Evolutionary conservation across 257 asterid species (phyloP).

Genomic region (Nicotiana tomentosiformis): DNA sequence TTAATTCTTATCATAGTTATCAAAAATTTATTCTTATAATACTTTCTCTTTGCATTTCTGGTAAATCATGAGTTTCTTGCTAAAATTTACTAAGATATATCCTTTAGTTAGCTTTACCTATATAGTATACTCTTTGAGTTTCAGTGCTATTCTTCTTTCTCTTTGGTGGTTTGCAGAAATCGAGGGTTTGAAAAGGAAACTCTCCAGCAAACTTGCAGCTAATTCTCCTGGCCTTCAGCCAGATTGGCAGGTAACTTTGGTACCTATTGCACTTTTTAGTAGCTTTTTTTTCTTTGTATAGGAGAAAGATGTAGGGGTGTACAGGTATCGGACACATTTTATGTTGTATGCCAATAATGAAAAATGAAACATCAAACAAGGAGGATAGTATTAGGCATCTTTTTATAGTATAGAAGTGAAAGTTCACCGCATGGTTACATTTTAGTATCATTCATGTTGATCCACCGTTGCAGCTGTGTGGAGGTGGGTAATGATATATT

Average conservation of each 20-base stretch:
- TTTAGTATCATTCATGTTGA: background rate
- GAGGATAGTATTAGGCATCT: background rate
- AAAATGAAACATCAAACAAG: background rate
- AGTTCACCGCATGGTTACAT: background rate
- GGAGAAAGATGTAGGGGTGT: background rate
- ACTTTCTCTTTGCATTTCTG: background rate
- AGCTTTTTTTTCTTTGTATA: background rate
- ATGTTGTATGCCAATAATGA: background rate
- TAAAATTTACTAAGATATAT: background rate
- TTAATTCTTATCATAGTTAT: background rate
- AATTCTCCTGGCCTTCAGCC: constrained; percentile 59
- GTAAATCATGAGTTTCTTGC: background rate
- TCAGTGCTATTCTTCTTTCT: background rate
- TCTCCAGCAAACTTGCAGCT: constrained; percentile 91
- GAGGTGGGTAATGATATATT: no score
- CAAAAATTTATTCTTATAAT: background rate
- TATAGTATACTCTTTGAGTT: background rate
- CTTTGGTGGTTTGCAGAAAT: constrained; percentile 42
- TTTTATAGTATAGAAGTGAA: background rate
- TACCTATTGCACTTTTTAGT: background rate
- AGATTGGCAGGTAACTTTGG: constrained; percentile 85
- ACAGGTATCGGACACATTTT: background rate
- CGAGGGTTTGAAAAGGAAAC: constrained; percentile 87
- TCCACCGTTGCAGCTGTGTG: background rate
- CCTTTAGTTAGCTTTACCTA: no score